A percentile compares a stretch with the other conserved stretches of the same genome.
Evolutionary conservation across 345 rosid species (phyloP).

Genomic region (Gossypium australe): DNA sequence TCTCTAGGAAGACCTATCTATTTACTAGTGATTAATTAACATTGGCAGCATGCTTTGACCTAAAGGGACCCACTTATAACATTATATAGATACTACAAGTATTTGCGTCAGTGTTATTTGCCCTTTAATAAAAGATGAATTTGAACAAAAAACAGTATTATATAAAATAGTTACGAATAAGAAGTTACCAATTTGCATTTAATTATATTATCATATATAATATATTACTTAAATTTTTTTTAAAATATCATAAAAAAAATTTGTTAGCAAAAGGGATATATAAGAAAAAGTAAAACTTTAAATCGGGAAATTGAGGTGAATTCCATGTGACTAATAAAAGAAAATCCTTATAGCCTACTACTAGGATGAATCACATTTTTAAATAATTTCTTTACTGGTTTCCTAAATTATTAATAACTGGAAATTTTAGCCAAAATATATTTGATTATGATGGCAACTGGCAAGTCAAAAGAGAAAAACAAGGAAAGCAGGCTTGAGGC

Average conservation of each 20-base stretch:
- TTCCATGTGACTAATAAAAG: background rate
- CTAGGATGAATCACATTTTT: no score
- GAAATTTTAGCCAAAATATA: background rate
- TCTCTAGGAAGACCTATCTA: conserved; percentile 33
- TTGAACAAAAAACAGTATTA: background rate
- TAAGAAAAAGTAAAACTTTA: background rate
- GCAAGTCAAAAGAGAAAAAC: background rate
- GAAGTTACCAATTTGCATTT: background rate
- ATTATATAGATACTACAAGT: background rate
- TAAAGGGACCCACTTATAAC: conserved; percentile 14
- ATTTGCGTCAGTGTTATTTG: background rate
- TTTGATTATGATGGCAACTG: background rate
- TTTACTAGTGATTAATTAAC: background rate
- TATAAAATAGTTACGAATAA: background rate
- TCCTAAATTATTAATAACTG: background rate
- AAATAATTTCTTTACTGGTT: background rate
- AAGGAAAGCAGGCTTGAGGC: no score
- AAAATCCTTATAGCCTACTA: background rate
- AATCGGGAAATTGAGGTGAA: background rate
- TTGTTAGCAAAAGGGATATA: background rate
- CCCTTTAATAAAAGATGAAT: background rate
- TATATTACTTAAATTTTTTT: no score
- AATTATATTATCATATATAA: background rate
- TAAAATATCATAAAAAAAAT: background rate
- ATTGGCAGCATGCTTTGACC: conserved; percentile 16